A percentile compares a stretch with the other conserved stretches of the same genome.
Evolutionary conservation across 1,139 yeast genomes (phyloP).

Genomic region (Geotrichum candidum): DNA sequence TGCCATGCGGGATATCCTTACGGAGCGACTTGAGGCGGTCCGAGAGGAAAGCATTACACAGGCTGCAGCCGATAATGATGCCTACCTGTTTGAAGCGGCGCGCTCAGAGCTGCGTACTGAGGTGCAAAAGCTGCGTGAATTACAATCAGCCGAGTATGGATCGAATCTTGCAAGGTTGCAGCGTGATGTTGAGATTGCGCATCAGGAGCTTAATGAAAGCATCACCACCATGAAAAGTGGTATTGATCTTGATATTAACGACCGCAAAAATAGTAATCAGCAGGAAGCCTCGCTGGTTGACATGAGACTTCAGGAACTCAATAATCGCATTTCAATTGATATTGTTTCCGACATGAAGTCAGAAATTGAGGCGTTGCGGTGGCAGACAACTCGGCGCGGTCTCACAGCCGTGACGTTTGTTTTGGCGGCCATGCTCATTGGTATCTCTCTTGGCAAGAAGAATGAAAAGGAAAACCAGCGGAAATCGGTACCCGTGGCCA

Average conservation of each 20-base stretch:
- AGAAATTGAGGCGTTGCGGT: slow-evolving; percentile 80
- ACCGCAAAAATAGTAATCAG: slow-evolving; percentile 80
- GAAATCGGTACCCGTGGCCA: slow-evolving; percentile 30
- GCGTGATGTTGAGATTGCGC: slow-evolving; percentile 60
- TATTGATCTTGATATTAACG: slow-evolving; percentile 76
- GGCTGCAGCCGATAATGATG: slow-evolving; percentile 76
- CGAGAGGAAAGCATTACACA: slow-evolving; percentile 56
- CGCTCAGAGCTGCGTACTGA: slow-evolving; percentile 82
- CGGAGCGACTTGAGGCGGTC: slow-evolving; percentile 47
- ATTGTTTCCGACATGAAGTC: slow-evolving; percentile 76
- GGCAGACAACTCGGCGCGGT: slow-evolving; percentile 93
- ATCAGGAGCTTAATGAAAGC: slow-evolving; percentile 72
- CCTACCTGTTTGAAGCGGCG: slow-evolving; percentile 86
- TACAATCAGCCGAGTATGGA: slow-evolving; percentile 62
- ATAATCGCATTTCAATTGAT: slow-evolving; percentile 79
- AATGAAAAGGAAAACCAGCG: slow-evolving; percentile 30
- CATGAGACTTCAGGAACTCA: slow-evolving; percentile 72
- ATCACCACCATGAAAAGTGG: slow-evolving; percentile 64
- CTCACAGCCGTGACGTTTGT: slow-evolving; percentile 51
- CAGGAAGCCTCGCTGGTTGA: slow-evolving; percentile 65
- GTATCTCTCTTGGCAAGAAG: slow-evolving; percentile 42
- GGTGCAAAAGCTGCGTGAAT: slow-evolving; percentile 65
- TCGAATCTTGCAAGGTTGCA: slow-evolving; percentile 64
- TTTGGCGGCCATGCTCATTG: slow-evolving; percentile 46
- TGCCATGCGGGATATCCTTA: slow-evolving; percentile 34